These are phyloP conservation scores for Pyricularia pennisetigena DNA, from an alignment of 2,329 filamentous ascomycete genomes.

Conservation along the genomic window DNA sequence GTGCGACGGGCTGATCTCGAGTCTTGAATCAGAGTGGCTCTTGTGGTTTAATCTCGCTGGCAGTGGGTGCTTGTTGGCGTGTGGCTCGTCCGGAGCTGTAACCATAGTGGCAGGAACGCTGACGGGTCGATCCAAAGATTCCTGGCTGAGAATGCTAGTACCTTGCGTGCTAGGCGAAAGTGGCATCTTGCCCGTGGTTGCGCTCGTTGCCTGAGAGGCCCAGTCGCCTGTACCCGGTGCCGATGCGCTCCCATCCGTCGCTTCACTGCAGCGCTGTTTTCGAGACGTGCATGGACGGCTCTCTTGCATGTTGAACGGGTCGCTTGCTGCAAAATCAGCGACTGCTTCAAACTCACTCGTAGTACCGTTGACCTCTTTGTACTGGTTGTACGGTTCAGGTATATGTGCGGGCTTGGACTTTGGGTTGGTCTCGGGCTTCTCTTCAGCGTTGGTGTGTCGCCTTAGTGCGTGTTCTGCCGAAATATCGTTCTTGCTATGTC, in stretches of 20 bases:
- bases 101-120: slow-evolving; percentile 31
- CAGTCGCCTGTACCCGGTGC: slow-evolving; percentile 46
- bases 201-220: slow-evolving; percentile 53
- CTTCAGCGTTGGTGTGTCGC: neutral
- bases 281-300: slow-evolving; percentile 26
- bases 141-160: slow-evolving; percentile 54
- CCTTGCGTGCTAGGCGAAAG: slow-evolving; percentile 56
- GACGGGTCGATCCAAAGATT: slow-evolving; percentile 40
- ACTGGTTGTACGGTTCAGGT: slow-evolving; percentile 21
- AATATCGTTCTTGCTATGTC: slow-evolving; percentile 9
- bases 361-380: slow-evolving; percentile 34
- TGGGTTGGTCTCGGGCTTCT: slow-evolving; percentile 12
- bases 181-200: slow-evolving; percentile 53
- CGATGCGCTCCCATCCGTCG: slow-evolving; percentile 49
- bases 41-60: slow-evolving; percentile 12
- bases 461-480: slow-evolving; percentile 7
- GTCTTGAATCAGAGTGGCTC: slow-evolving; percentile 14
- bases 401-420: slow-evolving; percentile 20
- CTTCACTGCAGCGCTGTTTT: slow-evolving; percentile 50
- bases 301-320: slow-evolving; percentile 35
- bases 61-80: slow-evolving; percentile 11
- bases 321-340: slow-evolving; percentile 36
- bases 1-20: slow-evolving; percentile 16
- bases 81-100: slow-evolving; percentile 21
- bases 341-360: slow-evolving; percentile 34